A percentile compares a stretch with the other conserved stretches of the same genome.
Conservation (phyloP, 139 green algal genomes). For the Volvox africanus region DNA sequence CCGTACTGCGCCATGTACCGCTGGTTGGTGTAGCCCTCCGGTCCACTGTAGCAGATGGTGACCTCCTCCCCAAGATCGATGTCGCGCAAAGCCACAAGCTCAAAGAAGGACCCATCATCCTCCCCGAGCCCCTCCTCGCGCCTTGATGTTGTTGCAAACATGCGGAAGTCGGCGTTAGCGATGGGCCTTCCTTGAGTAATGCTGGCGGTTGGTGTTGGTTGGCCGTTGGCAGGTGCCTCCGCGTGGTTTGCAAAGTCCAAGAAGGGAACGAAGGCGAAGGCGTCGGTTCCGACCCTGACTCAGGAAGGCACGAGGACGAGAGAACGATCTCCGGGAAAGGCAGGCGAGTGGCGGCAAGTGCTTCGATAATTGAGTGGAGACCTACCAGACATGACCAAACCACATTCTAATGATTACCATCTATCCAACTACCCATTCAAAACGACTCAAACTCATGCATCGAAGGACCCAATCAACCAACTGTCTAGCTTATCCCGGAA, state of each 20-base stretch:
- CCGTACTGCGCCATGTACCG: constrained; percentile 74
- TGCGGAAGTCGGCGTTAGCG: constrained; percentile 63
- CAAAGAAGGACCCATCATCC: not conserved
- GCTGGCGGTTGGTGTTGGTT: not conserved
- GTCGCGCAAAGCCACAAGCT: constrained; percentile 67
- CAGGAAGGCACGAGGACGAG: not conserved
- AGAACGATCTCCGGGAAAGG: too few species aligned
- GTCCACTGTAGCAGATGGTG: constrained; percentile 74
- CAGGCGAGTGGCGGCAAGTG: too few species aligned
- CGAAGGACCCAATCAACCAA: too few species aligned
- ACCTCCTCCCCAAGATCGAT: constrained; percentile 42
- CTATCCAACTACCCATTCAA: too few species aligned
- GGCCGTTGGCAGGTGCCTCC: not conserved
- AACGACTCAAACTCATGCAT: too few species aligned
- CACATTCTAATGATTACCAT: too few species aligned
- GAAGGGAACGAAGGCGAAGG: constrained; percentile 74
- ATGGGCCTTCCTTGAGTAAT: not conserved
- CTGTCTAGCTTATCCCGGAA: too few species aligned
- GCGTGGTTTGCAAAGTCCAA: constrained; percentile 77
- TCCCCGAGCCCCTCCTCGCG: too few species aligned
- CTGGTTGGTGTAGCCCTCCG: constrained; percentile 61
- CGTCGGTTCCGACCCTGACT: constrained; percentile 38
- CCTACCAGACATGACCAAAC: too few species aligned
- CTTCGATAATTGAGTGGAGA: too few species aligned
- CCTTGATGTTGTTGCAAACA: not conserved